Evolutionary conservation across 2,329 filamentous ascomycete species (phyloP), one percentile per base, ranked within the genome.

Genomic region (Xylaria sp.): DNA sequence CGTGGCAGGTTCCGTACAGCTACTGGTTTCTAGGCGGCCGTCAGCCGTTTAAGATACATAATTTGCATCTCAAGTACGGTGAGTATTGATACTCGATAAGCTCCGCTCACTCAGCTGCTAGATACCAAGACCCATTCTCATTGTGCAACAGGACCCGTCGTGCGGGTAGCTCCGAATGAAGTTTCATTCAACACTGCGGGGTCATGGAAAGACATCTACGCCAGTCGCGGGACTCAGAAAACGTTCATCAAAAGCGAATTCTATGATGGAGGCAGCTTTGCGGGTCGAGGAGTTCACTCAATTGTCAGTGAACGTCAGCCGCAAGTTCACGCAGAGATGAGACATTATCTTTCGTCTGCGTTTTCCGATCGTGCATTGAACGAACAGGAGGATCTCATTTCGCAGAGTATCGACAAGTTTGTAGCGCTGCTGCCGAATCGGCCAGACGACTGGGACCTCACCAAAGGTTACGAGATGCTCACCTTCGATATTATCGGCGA

Each of bases 191-290:
- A 76, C n/a, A 76, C 73, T 1, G 46, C 76, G 1, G 51, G 74
- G 10, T 78, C 77, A 3, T 82, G 78, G 77, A 78, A 76, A 64
- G 80, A 81, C 20, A 82, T 82, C 20, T 82, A 82, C 59, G 77
- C 75, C 8, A 73, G 75, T 62, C 76, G 76, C 0, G 73, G 74
- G n/a, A 64, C 72, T 9, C 74, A 73, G 6, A 67, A 70, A 20
- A 78, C 79, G 54, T 78, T 82, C 51, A 67, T 75, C 31, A 76
- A 77, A 55, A 69, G 73, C 58, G 48, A 66, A 18, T 75, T 74
- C 41, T 77, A 76, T 25, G 73, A 72, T 56, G 75, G 75, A 2
- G 75, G 75, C 23, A 73, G 61, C 41, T 76, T 76, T n/a, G 74
- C 75, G 13, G 68, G 55, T 20, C 58, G 66, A 9, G 69, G 63